Conservation (phyloP, 1,139 yeast species). For the Chernovozyma sophiae-reginae region DNA sequence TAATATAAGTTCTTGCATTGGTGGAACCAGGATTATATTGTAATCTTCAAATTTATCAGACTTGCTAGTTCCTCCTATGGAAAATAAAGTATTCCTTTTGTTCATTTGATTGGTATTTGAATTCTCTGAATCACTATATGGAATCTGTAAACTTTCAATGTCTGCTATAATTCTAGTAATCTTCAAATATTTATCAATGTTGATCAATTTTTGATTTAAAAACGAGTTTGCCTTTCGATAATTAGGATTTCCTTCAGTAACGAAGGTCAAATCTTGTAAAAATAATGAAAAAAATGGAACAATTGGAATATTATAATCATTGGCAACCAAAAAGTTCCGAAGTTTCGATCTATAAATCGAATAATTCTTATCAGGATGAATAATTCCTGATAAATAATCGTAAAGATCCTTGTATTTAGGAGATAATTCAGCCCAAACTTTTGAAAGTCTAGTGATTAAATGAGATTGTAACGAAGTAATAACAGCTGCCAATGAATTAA, state of each 20-base stretch:
- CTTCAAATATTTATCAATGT: conserved; percentile 78
- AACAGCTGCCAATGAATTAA: conserved; percentile 85
- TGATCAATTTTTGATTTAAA: conserved; percentile 59
- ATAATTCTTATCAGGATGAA: conserved; percentile 84
- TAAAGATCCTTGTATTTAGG: conserved; percentile 64
- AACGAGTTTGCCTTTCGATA: conserved; percentile 59
- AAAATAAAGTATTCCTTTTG: conserved; percentile 20
- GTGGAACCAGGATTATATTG: conserved; percentile 38
- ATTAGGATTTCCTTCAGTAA: conserved; percentile 81
- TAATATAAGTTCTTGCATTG: conserved; percentile 60
- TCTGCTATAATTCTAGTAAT: conserved; percentile 74
- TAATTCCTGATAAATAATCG: conserved; percentile 62
- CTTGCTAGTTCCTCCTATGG: conserved; percentile 7
- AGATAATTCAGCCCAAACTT: conserved; percentile 63
- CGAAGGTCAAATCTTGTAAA: conserved; percentile 82
- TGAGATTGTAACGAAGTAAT: conserved; percentile 83
- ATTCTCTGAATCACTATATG: conserved; percentile 29
- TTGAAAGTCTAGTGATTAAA: conserved; percentile 62
- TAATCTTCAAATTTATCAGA: conserved; percentile 22
- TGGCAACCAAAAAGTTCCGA: conserved; percentile 48
- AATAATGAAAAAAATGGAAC: conserved; percentile 86
- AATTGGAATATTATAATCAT: conserved; percentile 60
- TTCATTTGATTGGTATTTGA: conserved; percentile 12
- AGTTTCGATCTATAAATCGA: conserved; percentile 68
- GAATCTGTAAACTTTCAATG: conserved; percentile 70